A percentile compares a stretch with the other conserved stretches of the same genome.
These are phyloP conservation scores for Phytopythium aichiense DNA, from an alignment of 352 stramenopile genomes.

Conservation along the genomic window DNA sequence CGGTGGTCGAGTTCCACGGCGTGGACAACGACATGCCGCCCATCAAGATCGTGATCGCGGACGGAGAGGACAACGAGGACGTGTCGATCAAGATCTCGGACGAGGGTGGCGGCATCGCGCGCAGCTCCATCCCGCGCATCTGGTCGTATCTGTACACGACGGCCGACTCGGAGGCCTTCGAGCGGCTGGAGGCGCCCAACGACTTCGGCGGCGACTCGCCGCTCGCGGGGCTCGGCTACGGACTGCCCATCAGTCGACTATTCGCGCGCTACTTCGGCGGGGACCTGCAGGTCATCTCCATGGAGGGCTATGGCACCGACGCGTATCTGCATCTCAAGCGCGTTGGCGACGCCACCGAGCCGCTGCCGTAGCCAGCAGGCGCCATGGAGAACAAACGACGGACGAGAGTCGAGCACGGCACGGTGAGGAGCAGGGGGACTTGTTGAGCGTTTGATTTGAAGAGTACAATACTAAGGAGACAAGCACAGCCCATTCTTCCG, in stretches of 20 bases:
- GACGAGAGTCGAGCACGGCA: background rate
- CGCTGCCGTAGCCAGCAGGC: slow-evolving; percentile 50
- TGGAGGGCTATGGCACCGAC: slow-evolving; percentile 99
- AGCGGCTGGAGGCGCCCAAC: slow-evolving; percentile 83
- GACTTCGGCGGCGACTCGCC: slow-evolving; percentile 88
- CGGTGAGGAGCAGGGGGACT: background rate
- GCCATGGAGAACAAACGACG: background rate
- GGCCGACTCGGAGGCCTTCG: slow-evolving; percentile 92
- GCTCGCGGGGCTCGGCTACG: slow-evolving; percentile 95
- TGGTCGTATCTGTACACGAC: slow-evolving; percentile 99
- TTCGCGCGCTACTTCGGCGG: slow-evolving; percentile 99
- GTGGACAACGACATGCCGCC: slow-evolving; percentile 97
- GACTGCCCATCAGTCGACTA: slow-evolving; percentile 93
- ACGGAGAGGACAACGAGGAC: slow-evolving; percentile 99
- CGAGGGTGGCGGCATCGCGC: slow-evolving; percentile 98
- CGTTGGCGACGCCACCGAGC: slow-evolving; percentile 88
- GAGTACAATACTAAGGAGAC: slow-evolving; percentile 5
- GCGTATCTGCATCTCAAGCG: slow-evolving; percentile 94
- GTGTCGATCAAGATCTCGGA: slow-evolving; percentile 99
- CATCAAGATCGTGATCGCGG: slow-evolving; percentile 99
- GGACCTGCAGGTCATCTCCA: slow-evolving; percentile 99
- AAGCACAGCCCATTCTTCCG: background rate
- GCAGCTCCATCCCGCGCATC: slow-evolving; percentile 97
- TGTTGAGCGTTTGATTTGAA: slow-evolving; percentile 5
- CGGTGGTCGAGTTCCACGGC: slow-evolving; percentile 97